Evolutionary conservation across 331 rosid species (phyloP), one percentile per base, ranked within the genome.

Genomic region (Saraca asoca): DNA sequence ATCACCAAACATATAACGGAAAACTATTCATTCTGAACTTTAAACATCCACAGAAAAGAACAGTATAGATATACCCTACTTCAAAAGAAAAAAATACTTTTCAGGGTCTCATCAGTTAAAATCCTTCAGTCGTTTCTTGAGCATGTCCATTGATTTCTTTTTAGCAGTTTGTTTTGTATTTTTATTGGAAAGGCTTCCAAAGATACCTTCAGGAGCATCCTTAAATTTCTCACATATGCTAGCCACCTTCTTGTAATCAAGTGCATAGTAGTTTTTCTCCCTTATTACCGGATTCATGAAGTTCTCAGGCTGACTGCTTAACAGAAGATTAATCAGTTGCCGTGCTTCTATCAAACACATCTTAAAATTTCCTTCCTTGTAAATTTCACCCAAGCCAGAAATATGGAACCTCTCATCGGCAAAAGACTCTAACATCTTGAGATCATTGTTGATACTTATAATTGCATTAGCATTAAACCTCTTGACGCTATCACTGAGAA

Each of bases 211-310:
- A 2, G 90, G 38, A 62, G 97, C 18, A 73, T 93, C 98, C 84
- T 75, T 93, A 74, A 84, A 93, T 51, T 88, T 93, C 35, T 93
- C 97, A 42, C 95, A 86, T 61, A 93, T 82, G 15, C 19, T 63
- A 56, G 86, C 87, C 56, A 93, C 92, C 81, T 72, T 93, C 80
- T 84, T 93, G 50, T 90, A 78, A 78, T 93, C 98, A 83, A 90
- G 73, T 41, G 87, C 76, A 58, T 73, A 78, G 81, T 93, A 90
- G 50, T 88, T 88, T 64, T 71, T 86, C 90, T 87, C 77, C 66
- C 98, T 81, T 58, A 93, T 93, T 33, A 90, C 98, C 61, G 98
- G 95, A 83, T 93, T 90, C 95, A 88, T 84, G 87, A 93, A 93
- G 76, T 81, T 93, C 82, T 93, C 98, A 12, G 98, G 97, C 58